These are phyloP conservation scores for Brassica napus DNA, from an alignment of 345 rosid species.

Conservation along the genomic window DNA sequence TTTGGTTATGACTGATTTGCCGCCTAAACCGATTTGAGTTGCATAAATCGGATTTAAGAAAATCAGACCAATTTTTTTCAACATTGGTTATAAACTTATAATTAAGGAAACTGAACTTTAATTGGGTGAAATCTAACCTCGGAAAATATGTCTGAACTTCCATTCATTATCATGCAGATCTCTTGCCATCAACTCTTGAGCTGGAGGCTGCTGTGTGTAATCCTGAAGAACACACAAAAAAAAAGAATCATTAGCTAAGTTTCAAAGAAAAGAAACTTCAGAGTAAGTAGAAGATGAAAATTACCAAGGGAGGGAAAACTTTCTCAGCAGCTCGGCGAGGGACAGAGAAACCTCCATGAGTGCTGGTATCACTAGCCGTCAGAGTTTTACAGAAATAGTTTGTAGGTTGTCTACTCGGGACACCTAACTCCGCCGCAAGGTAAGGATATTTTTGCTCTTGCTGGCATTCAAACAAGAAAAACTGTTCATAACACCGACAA, in stretches of 20 bases:
- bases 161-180: conserved; percentile 50
- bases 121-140: not conserved
- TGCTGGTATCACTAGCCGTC: conserved; percentile 64
- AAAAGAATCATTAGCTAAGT: not conserved
- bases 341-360: conserved; percentile 78
- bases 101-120: not conserved
- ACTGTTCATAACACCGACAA: not conserved
- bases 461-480: not conserved
- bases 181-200: conserved; percentile 43
- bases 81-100: too few relatives aligned
- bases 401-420: conserved; percentile 53
- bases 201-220: conserved; percentile 40
- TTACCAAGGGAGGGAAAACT: conserved; percentile 64
- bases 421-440: conserved; percentile 50
- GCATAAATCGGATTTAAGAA: too few relatives aligned
- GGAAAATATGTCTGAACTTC: conserved; percentile 44
- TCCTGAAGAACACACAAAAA: conserved; percentile 30
- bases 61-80: too few relatives aligned
- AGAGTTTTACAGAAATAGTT: conserved; percentile 58
- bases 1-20: too few relatives aligned
- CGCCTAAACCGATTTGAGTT: too few relatives aligned
- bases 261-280: not conserved
- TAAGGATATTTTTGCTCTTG: conserved; percentile 47
- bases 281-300: not conserved
- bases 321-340: conserved; percentile 79